Evolutionary conservation across 768 basidiomycete genomes (phyloP), one percentile per base, ranked within the genome.

Genomic region (Dentipellis sp.): DNA sequence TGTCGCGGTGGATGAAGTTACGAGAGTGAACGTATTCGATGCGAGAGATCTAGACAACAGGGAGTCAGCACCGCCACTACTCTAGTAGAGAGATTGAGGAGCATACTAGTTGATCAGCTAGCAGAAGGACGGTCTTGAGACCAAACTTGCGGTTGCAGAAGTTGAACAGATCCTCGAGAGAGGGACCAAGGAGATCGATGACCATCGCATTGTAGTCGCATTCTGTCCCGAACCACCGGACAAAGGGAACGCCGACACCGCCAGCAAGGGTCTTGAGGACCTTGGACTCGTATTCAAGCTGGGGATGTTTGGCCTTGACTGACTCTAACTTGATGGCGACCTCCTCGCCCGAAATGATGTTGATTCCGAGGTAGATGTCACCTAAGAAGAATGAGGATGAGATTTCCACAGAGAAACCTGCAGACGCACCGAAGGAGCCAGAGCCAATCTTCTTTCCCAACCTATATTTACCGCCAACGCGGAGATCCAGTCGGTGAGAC

Each of bases 191-290:
- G 54, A 98, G 84, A 72, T 98, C 97, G 64, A 99, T 75, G 56
- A 99, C 97, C 97, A 99, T 99, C 49, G 97, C 97, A 58, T 98
- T 98, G 80, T 97, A 99, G 70, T 99, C 95, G 72, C 97, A 99
- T 72, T 99, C 88, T 45, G 88, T 91, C 21, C 88, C 88, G 63
- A 87, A 91, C 88, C 89, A 99, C 65, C 97, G 76, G 56, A 99
- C 97, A 63, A 99, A 99, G 8, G 97, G 97, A 10, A 99, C 94
- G 53, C 97, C 97, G 56, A 99, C 97, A 62, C 97, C 97, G 56
- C 97, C 97, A 17, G 97, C 95, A 52, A 99, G 83, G n/a, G 92
- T 93, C 84, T 97, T 98, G 75, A 87, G 88, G 50, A 91, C 89
- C 71, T 90, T 89, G 62, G 86, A 88, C 74, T 99, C 95, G 68